Evolutionary conservation across 164 flowering plant species (phyloP).

Genomic region (Kingdonia uniflora): DNA sequence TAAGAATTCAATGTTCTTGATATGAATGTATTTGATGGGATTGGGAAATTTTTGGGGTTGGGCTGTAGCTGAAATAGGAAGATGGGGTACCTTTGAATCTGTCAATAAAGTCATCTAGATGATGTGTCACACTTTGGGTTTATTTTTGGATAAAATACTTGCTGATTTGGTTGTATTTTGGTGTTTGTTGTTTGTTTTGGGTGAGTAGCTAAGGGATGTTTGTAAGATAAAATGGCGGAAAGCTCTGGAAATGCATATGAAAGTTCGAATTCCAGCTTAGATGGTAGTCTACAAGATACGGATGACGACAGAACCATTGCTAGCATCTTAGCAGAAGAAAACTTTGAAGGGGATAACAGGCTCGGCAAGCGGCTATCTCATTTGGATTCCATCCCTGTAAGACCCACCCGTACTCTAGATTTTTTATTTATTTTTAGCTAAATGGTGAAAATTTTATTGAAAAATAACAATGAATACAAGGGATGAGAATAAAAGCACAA

Average conservation of each 20-base stretch:
- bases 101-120: too few relatives aligned
- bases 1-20: too few relatives aligned
- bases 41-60: too few relatives aligned
- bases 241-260: constrained; percentile 23
- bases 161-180: not conserved
- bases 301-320: constrained; percentile 26
- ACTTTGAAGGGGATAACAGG: constrained; percentile 9
- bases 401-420: not conserved
- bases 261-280: constrained; percentile 24
- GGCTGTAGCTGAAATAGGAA: too few relatives aligned
- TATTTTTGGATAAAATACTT: not conserved
- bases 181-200: constrained; percentile 2
- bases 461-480: too few relatives aligned
- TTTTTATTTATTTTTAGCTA: too few relatives aligned
- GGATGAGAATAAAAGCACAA: too few relatives aligned
- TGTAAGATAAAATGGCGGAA: constrained; percentile 30
- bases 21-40: too few relatives aligned
- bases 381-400: constrained; percentile 31
- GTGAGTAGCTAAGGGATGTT: constrained; percentile 6
- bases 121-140: not conserved
- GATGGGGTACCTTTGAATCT: too few relatives aligned
- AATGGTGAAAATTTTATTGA: too few relatives aligned
- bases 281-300: constrained; percentile 22
- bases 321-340: constrained; percentile 18
- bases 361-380: constrained; percentile 27